A percentile compares a stretch with the other conserved stretches of the same genome.
These are phyloP conservation scores for Hansenula anomala DNA, from an alignment of 1,139 yeast species.

Conservation along the genomic window DNA sequence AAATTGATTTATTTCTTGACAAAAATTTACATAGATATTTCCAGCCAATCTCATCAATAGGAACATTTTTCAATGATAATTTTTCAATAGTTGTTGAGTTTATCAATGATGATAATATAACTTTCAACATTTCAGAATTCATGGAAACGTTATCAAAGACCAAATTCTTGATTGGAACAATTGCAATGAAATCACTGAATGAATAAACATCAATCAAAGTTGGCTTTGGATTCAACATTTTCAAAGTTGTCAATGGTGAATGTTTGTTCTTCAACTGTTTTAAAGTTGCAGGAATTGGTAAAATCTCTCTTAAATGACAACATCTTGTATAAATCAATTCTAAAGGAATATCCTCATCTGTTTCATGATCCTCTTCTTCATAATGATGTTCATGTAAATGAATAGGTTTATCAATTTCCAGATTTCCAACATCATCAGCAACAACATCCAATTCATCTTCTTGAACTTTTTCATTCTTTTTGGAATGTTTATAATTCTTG, in stretches of 20 bases:
- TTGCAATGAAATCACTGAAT: slow-evolving; percentile 80
- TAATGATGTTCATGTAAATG: slow-evolving; percentile 68
- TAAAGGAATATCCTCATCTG: slow-evolving; percentile 38
- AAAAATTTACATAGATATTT: slow-evolving; percentile 66
- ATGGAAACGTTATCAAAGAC: slow-evolving; percentile 80
- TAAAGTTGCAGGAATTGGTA: slow-evolving; percentile 89
- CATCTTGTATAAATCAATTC: slow-evolving; percentile 85
- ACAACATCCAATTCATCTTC: slow-evolving; percentile 24
- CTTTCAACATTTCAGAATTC: slow-evolving; percentile 75
- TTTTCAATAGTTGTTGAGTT: slow-evolving; percentile 59
- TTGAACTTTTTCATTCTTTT: slow-evolving; percentile 8
- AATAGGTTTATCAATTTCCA: slow-evolving; percentile 56
- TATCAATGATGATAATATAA: slow-evolving; percentile 58
- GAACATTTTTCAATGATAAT: slow-evolving; percentile 73
- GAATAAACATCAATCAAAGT: slow-evolving; percentile 86
- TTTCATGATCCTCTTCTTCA: slow-evolving; percentile 23
- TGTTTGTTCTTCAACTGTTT: slow-evolving; percentile 76
- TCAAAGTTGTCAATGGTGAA: slow-evolving; percentile 70
- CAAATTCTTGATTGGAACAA: slow-evolving; percentile 74
- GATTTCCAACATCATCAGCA: slow-evolving; percentile 19
- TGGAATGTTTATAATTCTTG: slow-evolving; percentile 30
- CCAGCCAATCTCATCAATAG: slow-evolving; percentile 73
- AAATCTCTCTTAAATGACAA: slow-evolving; percentile 86
- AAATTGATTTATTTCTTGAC: slow-evolving; percentile 48
- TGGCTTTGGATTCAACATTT: slow-evolving; percentile 84